phyloP scores from a whole-genome alignment of 805 yeast species.

The Cyberlindnera mississippiensis region DNA sequence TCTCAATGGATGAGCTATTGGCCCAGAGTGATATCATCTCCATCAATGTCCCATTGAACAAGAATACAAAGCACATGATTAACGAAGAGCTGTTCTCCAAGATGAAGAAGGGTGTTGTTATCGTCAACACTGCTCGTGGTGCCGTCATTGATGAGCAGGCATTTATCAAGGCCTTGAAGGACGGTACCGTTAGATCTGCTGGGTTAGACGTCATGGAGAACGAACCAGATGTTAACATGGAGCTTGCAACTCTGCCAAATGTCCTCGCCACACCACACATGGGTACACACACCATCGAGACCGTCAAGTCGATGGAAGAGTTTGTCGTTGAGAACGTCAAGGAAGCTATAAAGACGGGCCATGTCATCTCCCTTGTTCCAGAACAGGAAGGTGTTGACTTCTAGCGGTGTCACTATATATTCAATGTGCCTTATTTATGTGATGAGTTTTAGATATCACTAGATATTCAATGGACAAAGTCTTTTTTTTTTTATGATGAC shows the following conservation, averaged over 20 bases:
- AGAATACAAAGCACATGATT: constrained; percentile 65
- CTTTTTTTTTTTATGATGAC: too few species aligned
- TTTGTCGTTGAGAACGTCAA: constrained; percentile 67
- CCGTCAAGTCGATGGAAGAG: constrained; percentile 85
- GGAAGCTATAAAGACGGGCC: constrained; percentile 57
- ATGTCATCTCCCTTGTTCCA: constrained; percentile 74
- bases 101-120: constrained; percentile 75
- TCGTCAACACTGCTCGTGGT: constrained; percentile 86
- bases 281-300: constrained; percentile 79
- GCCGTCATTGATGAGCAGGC: constrained; percentile 70
- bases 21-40: constrained; percentile 64
- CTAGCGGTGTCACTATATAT: not conserved
- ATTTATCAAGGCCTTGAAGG: constrained; percentile 49
- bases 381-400: constrained; percentile 45
- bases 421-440: too few species aligned
- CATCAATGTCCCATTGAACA: constrained; percentile 73
- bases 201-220: constrained; percentile 75
- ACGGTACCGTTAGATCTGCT: constrained; percentile 61
- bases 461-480: too few species aligned
- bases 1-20: constrained; percentile 64
- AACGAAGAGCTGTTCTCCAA: constrained; percentile 54
- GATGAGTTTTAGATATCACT: too few species aligned
- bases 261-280: constrained; percentile 82
- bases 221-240: constrained; percentile 70
- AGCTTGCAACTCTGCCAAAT: constrained; percentile 57